Base-by-base conservation (phyloP, 2,329 filamentous ascomycete species). In the Aspergillus sp. region DNA sequence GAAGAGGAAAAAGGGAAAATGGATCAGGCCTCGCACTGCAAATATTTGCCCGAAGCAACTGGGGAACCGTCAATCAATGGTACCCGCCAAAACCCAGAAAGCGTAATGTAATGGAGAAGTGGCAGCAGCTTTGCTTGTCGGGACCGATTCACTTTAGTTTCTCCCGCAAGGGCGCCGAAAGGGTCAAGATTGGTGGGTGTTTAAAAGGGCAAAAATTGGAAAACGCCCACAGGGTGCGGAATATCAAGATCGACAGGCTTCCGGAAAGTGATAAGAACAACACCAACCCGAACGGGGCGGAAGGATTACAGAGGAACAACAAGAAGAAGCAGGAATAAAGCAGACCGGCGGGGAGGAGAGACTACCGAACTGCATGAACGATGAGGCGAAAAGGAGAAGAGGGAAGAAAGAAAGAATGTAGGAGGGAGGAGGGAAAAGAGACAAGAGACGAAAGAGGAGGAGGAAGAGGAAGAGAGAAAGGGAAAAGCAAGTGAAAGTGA, bases 221-320 rank as follows among this genome's bases (percentile, higher is more conserved):
- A 62, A 56, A 50, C 44, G 49, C 23, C 21, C 51, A 54, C 51
- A 56, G 59, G 42, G 41, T 38, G 36, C 52, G 38, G 65, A 57
- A 62, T 64, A 66, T 66, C 63, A 66, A 65, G 65, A 66, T 66
- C 53, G 61, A 59, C 63, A 47, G 56, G 38, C 59, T 54, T 56
- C 62, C 61, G 58, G 11, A 61, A 58, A 59, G 51, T 56, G 58
- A 57, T 51, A 30, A 49, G 48, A 55, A 47, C 52, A 53, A 44
- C 41, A 44, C 41, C 42, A 60, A 39, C 32, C 32, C 32, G 32
- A 53, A 61, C 41, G 63, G 60, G 49, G 48, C 48, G 48, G 48
- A 59, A 52, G 58, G 32, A 42, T 36, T 13, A 36, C 32, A 36
- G 11, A 60, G 54, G 54, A 58, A 59, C 60, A 57, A 53, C 57